These are phyloP conservation scores for Nicotiana tabacum DNA, from an alignment of 257 asterid genomes.

Conservation along the genomic window DNA sequence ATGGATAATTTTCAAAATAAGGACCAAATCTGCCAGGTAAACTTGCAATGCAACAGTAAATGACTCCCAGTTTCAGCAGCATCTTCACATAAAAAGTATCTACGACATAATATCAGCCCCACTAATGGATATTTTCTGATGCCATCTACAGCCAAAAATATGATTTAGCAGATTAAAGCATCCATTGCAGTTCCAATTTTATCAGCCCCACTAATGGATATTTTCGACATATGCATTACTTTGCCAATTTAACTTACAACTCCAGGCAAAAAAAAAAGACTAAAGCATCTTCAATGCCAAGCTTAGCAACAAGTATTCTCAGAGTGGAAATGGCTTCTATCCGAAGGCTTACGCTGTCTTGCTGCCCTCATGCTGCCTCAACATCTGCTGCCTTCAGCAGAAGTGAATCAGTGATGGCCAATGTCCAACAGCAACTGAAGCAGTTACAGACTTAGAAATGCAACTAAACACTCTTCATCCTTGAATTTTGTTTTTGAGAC, in stretches of 20 bases:
- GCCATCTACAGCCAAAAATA: too few relatives aligned
- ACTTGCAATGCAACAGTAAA: too few relatives aligned
- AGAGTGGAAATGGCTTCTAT: constrained; percentile 74
- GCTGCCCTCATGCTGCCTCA: constrained; percentile 82
- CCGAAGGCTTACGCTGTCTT: constrained; percentile 82
- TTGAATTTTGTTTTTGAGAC: too few relatives aligned
- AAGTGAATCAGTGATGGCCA: constrained; percentile 64
- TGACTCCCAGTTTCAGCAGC: too few relatives aligned
- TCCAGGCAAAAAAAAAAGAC: constrained; percentile 90
- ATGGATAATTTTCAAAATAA: too few relatives aligned
- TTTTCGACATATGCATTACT: constrained; percentile 67
- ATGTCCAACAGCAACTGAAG: constrained; percentile 91
- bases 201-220: constrained; percentile 84
- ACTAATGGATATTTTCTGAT: too few relatives aligned
- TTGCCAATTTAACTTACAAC: constrained; percentile 87
- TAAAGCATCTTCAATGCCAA: constrained; percentile 86
- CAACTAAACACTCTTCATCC: constrained; percentile 38
- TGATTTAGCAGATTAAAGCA: too few relatives aligned
- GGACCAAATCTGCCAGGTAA: too few relatives aligned
- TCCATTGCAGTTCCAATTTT: too few relatives aligned
- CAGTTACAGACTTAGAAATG: constrained; percentile 84
- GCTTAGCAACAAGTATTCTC: constrained; percentile 85
- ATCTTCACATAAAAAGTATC: too few relatives aligned
- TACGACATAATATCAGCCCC: too few relatives aligned
- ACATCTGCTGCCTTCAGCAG: constrained; percentile 92